These are phyloP conservation scores for Phytophthora ohioensis DNA, from an alignment of 352 stramenopile genomes.

Conservation along the genomic window DNA sequence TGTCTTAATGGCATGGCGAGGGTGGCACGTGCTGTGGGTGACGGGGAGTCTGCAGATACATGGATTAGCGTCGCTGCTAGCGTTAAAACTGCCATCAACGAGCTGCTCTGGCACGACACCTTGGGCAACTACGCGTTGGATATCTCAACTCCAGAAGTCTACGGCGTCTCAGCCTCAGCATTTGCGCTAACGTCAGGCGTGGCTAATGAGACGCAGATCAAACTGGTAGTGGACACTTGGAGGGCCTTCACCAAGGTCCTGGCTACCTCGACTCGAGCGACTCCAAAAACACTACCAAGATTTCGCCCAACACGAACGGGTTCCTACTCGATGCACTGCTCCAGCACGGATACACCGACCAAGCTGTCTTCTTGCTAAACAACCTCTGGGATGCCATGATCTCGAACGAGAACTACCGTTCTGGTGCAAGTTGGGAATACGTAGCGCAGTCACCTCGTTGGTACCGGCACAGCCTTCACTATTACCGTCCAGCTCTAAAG, in stretches of 20 bases:
- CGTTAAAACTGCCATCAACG: conserved; percentile 39
- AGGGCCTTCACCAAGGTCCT: conserved; percentile 35
- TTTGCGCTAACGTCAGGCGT: conserved; percentile 42
- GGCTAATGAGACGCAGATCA: conserved; percentile 35
- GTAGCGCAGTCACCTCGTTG: conserved; percentile 38
- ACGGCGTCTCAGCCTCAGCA: conserved; percentile 38
- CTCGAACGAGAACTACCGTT: conserved; percentile 38
- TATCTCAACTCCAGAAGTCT: conserved; percentile 27
- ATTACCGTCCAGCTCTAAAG: background rate
- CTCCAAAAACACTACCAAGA: conserved; percentile 27
- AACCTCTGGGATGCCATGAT: conserved; percentile 48
- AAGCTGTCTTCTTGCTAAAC: conserved; percentile 39
- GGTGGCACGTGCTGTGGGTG: conserved; percentile 29
- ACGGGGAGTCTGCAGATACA: conserved; percentile 27
- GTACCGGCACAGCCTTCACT: background rate
- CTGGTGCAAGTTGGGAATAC: conserved; percentile 39
- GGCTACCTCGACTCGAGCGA: conserved; percentile 40
- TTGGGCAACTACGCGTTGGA: conserved; percentile 35
- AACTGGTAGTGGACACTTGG: conserved; percentile 33
- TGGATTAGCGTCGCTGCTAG: conserved; percentile 23
- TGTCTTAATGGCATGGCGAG: conserved; percentile 37
- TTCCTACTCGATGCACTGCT: conserved; percentile 41
- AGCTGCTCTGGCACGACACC: conserved; percentile 44
- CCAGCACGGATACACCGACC: conserved; percentile 22
- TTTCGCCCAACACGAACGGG: conserved; percentile 46